Percentiles rank a stretch among this genome's conserved stretches.
Conservation (phyloP, 768 basidiomycete species). For the Heimioporus sp. region DNA sequence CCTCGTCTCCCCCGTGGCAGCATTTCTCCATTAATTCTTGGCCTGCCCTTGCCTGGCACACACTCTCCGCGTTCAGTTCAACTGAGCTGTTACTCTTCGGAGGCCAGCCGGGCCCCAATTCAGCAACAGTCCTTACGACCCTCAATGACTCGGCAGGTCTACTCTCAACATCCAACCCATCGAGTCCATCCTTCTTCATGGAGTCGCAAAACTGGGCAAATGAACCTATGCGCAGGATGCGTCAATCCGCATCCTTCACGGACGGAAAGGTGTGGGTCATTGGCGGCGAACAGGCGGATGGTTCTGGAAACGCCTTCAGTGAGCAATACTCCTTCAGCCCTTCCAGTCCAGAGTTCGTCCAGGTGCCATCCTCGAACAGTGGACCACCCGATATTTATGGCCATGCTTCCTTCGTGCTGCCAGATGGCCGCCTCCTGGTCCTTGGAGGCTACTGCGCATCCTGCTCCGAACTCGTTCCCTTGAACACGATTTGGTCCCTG, state of each 20-base stretch:
- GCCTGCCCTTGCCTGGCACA: conserved; percentile 77
- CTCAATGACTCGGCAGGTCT: conserved; percentile 62
- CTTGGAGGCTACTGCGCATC: conserved; percentile 70
- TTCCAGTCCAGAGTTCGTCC: conserved; percentile 46
- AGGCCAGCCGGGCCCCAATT: conserved; percentile 66
- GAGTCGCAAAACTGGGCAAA: conserved; percentile 53
- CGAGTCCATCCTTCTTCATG: conserved; percentile 44
- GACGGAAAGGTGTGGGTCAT: conserved; percentile 63
- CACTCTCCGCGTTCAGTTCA: conserved; percentile 63
- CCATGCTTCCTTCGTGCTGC: conserved; percentile 67
- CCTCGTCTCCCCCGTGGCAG: conserved; percentile 68
- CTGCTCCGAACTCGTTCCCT: conserved; percentile 45
- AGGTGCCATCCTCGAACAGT: conserved; percentile 46
- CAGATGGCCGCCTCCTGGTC: conserved; percentile 66
- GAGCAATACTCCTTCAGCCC: conserved; percentile 67
- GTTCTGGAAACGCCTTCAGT: conserved; percentile 58
- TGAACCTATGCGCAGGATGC: conserved; percentile 75
- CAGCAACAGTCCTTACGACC: conserved; percentile 47
- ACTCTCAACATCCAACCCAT: conserved; percentile 42
- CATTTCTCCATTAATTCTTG: conserved; percentile 49
- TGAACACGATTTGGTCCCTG: conserved; percentile 61
- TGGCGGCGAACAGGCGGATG: conserved; percentile 83
- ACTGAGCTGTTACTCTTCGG: conserved; percentile 66
- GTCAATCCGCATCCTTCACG: conserved; percentile 59
- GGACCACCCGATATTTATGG: conserved; percentile 71